Conservation (phyloP, 2,329 filamentous ascomycete genomes). For the Emergomyces orientalis region DNA sequence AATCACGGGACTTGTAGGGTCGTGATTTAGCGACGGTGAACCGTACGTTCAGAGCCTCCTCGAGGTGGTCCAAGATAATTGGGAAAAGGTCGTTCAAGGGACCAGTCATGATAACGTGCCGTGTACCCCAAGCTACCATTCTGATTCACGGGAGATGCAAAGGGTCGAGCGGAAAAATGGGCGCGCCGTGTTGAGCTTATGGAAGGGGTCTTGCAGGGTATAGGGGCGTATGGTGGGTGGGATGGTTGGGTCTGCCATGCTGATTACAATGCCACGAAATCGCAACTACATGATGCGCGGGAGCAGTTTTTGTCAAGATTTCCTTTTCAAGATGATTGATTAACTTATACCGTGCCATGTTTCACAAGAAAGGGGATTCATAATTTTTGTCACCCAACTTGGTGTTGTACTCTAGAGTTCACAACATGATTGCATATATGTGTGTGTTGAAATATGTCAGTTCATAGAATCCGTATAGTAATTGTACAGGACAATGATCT, state of each 20-base stretch:
- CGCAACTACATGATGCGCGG: not conserved
- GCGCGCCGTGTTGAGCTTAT: not conserved
- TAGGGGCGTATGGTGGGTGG: slow-evolving; percentile 1
- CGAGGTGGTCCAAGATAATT: not conserved
- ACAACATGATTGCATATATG: too few species aligned
- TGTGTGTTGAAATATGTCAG: too few species aligned
- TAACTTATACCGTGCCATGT: too few species aligned
- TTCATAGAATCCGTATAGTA: too few species aligned
- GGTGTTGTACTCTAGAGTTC: too few species aligned
- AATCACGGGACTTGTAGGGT: slow-evolving; percentile 1
- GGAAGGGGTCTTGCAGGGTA: not conserved
- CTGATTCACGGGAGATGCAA: not conserved
- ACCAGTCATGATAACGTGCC: too few species aligned
- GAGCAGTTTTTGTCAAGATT: not conserved
- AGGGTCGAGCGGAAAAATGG: not conserved
- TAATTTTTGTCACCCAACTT: too few species aligned
- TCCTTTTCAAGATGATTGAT: too few species aligned
- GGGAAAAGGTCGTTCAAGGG: not conserved
- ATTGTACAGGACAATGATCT: too few species aligned
- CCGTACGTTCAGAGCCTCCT: slow-evolving; percentile 1
- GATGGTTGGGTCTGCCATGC: slow-evolving; percentile 2
- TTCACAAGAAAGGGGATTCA: too few species aligned
- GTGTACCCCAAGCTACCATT: not conserved
- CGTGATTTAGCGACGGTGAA: too few species aligned
- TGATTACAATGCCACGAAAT: too few species aligned